Evolutionary conservation across 139 green algal species (phyloP), one percentile per base, ranked within the genome.

Genomic region (Haematococcus lacustris): DNA sequence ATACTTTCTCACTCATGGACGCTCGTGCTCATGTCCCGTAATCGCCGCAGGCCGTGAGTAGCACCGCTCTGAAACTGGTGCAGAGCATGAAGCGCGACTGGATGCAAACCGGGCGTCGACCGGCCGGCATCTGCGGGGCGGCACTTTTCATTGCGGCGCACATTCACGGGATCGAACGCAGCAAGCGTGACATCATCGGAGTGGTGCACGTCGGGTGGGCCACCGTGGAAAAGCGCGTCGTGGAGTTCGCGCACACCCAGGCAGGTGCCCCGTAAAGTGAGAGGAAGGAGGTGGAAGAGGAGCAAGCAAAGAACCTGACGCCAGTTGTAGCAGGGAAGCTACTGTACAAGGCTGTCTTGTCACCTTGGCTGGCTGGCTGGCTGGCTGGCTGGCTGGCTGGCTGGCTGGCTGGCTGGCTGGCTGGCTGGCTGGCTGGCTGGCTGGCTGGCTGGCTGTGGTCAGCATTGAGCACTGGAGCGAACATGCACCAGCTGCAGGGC

Each of bases 31-130:
- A 43, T n/a, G 47, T 57, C 47, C 47, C 13, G 30, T 30, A 13
- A 65, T 65, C 5, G 28, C 33, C 25, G 64, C 70, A 75, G 79
- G 60, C 53, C 38, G 86, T 98, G 30, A 77, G 78, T 35, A 88
- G 88, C 83, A 97, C 94, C 7, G 89, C 92, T 1, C 80, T 97
- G 73, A 84, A 89, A 33, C 87, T 99, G 72, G 90, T 98, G 3
- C 84, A 85, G 40, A 88, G 81, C 76, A 99, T 99, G 95, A 99
- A 99, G 84, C 87, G 95, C 0, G 95, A 99, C 86, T 99, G 95
- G 95, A 97, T 99, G 84, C 93, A 97, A 80, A 98, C 94, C 21
- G 95, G 95, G 3, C 79, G 95, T 6, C 79, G 90, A 26, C 94
- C 94, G 3, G 83, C 70, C 39, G 95, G 95, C 47, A 84, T 99